Evolutionary conservation across 768 basidiomycete species (phyloP), one percentile per base, ranked within the genome.

Genomic region (Grammothele lineata): DNA sequence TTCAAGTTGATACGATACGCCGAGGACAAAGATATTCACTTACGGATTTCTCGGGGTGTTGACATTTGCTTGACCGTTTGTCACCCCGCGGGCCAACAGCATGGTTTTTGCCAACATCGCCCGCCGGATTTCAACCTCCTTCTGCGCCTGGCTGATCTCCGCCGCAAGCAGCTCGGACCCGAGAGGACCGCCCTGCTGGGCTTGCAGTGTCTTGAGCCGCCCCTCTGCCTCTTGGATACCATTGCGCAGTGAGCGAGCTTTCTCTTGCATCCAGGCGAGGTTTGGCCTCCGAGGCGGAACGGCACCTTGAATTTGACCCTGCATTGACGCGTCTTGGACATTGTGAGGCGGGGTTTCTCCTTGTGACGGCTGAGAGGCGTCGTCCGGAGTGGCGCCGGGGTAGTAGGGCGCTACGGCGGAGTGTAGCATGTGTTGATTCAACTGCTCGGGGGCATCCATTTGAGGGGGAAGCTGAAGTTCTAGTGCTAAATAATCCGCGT

Each of bases 241-340:
- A 7, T 38, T 21, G 38, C 37, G 27, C 32, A 48, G 11, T 24
- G 19, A 17, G 2, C 22, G 21, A 2, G 41, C 53, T 36, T 46
- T 50, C 2, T 34, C 32, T 19, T 45, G 43, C 54, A 55, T 55
- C 36, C n/a, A 24, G 33, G 47, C 40, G 25, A 51, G 48, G 22
- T 23, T 10, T 3, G 22, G 21, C 3, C 47, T 35, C n/a, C 19
- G 27, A 12, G 27, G 35, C 46, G n/a, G 37, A 11, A 6, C 18
- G n/a, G 37, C 46, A 9, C 33, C 26, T 15, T 37, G 45, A 19
- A 18, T 5, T n/a, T 44, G 48, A 10, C 34, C 37, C 1, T 40
- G 26, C 41, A 38, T 40, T 18, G 32, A 30, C 12, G 38, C 19
- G 10, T 25, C 30, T 17, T 34, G 50, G 30, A 35, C 35, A 17